phyloP scores from a whole-genome alignment of 352 stramenopile genomes.

The Phytophthora megakarya region DNA sequence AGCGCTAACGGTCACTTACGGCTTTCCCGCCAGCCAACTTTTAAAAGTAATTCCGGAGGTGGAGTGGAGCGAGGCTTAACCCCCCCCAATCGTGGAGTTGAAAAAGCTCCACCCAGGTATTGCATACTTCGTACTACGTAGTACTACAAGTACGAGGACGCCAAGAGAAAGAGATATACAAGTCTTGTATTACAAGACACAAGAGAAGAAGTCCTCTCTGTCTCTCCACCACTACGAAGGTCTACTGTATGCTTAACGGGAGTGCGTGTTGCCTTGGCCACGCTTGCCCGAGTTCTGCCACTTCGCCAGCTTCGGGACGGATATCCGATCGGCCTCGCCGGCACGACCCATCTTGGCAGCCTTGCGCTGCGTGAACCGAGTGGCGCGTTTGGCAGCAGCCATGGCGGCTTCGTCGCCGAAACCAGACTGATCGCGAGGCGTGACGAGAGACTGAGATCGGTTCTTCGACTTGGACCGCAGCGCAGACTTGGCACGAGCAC shows the following conservation, averaged over 20 bases:
- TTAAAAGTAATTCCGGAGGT: too few species aligned
- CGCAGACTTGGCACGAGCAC: constrained; percentile 74
- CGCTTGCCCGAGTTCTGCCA: constrained; percentile 91
- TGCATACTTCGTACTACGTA: too few species aligned
- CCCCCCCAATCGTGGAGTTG: too few species aligned
- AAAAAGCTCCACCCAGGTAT: too few species aligned
- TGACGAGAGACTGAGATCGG: constrained; percentile 78
- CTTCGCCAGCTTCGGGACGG: constrained; percentile 85
- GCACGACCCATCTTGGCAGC: constrained; percentile 82
- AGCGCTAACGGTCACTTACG: too few species aligned
- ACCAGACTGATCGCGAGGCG: constrained; percentile 72
- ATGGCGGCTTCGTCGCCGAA: constrained; percentile 61
- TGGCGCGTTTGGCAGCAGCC: constrained; percentile 51
- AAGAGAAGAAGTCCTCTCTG: constrained; percentile 23
- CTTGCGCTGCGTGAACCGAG: constrained; percentile 68
- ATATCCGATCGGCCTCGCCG: constrained; percentile 82
- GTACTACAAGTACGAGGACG: too few species aligned
- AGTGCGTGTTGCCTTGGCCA: constrained; percentile 73
- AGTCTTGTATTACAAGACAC: constrained; percentile 36
- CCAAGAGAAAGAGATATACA: too few species aligned
- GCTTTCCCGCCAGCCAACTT: too few species aligned
- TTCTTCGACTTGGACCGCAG: constrained; percentile 81
- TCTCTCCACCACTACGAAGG: constrained; percentile 28
- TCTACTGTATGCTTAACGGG: constrained; percentile 62
- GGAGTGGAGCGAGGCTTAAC: too few species aligned